These are phyloP conservation scores for Trametes versicolor DNA, from an alignment of 1,284 basidiomycete genomes.

Conservation along the genomic window DNA sequence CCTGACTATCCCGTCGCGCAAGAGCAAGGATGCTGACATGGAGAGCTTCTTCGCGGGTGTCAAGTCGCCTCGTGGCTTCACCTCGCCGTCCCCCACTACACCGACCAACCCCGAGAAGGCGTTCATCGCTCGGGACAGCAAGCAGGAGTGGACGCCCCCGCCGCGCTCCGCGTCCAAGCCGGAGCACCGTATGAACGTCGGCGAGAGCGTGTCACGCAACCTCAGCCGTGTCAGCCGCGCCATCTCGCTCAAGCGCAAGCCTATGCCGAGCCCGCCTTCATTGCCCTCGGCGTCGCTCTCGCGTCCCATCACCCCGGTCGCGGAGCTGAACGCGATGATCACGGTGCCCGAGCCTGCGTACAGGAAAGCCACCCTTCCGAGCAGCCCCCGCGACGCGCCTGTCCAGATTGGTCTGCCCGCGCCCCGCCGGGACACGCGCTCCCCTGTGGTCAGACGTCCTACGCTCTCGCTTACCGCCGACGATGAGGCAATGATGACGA, in stretches of 20 bases:
- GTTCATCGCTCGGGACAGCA: conserved; percentile 32
- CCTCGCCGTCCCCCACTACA: conserved; percentile 28
- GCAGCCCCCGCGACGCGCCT: conserved; percentile 21
- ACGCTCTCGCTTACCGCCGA: conserved; percentile 25
- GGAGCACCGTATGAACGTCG: conserved; percentile 16
- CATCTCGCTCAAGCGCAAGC: conserved; percentile 33
- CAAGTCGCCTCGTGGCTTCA: conserved; percentile 41
- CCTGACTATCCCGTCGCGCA: conserved; percentile 14
- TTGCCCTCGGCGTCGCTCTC: conserved; percentile 37
- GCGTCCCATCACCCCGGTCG: conserved; percentile 49
- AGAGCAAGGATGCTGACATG: conserved; percentile 34
- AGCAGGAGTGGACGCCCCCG: conserved; percentile 33
- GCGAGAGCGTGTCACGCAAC: conserved; percentile 22
- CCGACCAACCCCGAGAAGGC: conserved; percentile 35
- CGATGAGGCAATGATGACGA: conserved; percentile 31
- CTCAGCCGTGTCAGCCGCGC: conserved; percentile 27
- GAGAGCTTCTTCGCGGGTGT: conserved; percentile 45
- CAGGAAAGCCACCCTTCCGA: conserved; percentile 30
- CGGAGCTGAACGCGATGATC: conserved; percentile 46
- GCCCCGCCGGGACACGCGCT: conserved; percentile 39
- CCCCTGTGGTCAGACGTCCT: conserved; percentile 35
- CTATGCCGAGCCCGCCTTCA: conserved; percentile 18
- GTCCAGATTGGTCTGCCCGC: conserved; percentile 34
- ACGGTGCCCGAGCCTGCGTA: conserved; percentile 37
- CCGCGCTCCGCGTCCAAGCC: conserved; percentile 28